These are phyloP conservation scores for Combretum micranthum DNA, from an alignment of 345 rosid genomes.

Conservation along the genomic window DNA sequence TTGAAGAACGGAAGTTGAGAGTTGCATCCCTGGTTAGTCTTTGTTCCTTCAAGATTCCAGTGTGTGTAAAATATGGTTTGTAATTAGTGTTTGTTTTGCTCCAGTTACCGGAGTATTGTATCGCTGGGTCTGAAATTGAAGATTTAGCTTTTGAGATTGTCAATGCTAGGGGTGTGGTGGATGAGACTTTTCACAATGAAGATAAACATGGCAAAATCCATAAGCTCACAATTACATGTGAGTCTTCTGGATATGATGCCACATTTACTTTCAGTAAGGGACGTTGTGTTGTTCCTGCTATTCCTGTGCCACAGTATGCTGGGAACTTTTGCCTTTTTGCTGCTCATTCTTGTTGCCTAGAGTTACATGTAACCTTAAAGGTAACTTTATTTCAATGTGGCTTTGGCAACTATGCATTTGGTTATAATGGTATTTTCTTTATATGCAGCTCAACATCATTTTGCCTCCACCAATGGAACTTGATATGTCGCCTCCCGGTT, in stretches of 20 bases:
- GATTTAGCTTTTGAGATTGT: conserved; percentile 37
- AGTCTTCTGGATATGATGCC: conserved; percentile 8
- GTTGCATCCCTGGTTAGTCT: conserved; percentile 30
- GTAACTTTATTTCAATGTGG: conserved; percentile 9
- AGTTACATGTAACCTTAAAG: conserved; percentile 30
- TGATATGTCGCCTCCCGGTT: conserved; percentile 6
- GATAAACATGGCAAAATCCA: conserved; percentile 30
- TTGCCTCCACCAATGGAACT: conserved; percentile 8
- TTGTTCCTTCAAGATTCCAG: neutral
- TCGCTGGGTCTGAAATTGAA: conserved; percentile 40
- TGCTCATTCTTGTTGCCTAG: conserved; percentile 32
- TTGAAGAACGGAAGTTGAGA: conserved; percentile 39
- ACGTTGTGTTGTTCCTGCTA: conserved; percentile 33
- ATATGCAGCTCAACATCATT: conserved; percentile 16
- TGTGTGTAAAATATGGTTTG: neutral
- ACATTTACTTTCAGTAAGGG: conserved; percentile 41
- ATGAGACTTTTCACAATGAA: conserved; percentile 37
- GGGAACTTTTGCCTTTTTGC: conserved; percentile 34
- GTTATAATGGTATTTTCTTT: neutral
- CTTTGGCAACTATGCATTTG: conserved; percentile 1
- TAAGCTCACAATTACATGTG: conserved; percentile 32
- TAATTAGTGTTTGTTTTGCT: neutral
- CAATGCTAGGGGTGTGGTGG: conserved; percentile 34
- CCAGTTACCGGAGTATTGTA: conserved; percentile 35
- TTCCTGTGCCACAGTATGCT: conserved; percentile 34